Base-by-base conservation (phyloP, 1,284 basidiomycete species). In the Ustilago lituana region DNA sequence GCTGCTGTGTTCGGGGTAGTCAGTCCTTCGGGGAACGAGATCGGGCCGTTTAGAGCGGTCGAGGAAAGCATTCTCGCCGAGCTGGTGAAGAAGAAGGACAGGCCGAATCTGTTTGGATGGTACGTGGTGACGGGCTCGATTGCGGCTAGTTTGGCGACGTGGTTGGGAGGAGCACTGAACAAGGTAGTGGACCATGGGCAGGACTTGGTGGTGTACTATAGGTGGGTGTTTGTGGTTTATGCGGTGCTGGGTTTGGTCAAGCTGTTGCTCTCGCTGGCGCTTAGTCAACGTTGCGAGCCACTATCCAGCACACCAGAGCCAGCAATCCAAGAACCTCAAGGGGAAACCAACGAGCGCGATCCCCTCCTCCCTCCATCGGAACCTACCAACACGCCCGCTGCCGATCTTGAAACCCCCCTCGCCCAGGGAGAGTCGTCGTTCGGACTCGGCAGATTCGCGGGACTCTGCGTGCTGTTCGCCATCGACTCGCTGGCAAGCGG, bases 401-500 rank as follows among this genome's bases (percentile, higher is more conserved):
- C n/a, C n/a, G n/a, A n/a, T n/a, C n/a, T n/a, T n/a, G n/a, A n/a
- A n/a, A n/a, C n/a, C n/a, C n/a, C n/a, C n/a, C n/a, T n/a, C n/a
- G n/a, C n/a, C n/a, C n/a, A n/a, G n/a, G n/a, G n/a, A 17, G 29
- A 46, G 9, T 12, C 11, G 11, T 22, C 26, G 1, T 54, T 55
- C 29, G 35, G 52, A 29, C 22, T 19, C 22, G 17, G 27, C 8
- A 43, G 44, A 27, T 50, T 61, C 31, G 19, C 23, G 4, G 22
- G 24, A 23, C 51, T 61, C 12, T 61, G 58, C 52, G 5, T n/a
- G 27, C 41, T 61, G 15, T 61, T 61, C n/a, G 51, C 51, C 22
- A 39, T 61, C 51, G 58, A 61, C 31, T 61, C 58, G 8, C 31
- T 61, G 1, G 58, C 40, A 4, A 54, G 51, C 36, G 51, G 58